Evolutionary conservation across 495 filamentous ascomycete genomes (phyloP).

Genomic region (Hypoxylon fuscum): DNA sequence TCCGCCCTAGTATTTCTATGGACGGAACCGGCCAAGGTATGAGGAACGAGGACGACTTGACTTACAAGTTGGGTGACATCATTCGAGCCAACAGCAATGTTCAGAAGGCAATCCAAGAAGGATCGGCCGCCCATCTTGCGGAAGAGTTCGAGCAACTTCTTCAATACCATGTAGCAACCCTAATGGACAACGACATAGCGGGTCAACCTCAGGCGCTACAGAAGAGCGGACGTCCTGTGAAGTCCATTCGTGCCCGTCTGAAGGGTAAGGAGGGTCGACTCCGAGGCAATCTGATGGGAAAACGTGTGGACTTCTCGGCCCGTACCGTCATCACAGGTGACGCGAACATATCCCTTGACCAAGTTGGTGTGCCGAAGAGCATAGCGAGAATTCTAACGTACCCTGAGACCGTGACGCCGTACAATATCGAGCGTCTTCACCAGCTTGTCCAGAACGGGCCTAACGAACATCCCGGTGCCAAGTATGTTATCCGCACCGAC

Average conservation of each 20-base stretch:
- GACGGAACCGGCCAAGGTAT: slow-evolving; percentile 86
- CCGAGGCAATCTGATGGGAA: slow-evolving; percentile 98
- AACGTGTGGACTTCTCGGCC: slow-evolving; percentile 98
- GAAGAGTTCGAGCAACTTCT: slow-evolving; percentile 89
- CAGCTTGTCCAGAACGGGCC: slow-evolving; percentile 90
- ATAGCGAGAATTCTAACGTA: slow-evolving; percentile 93
- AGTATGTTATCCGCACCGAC: slow-evolving; percentile 91
- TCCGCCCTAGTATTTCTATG: slow-evolving; percentile 93
- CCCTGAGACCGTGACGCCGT: slow-evolving; percentile 95
- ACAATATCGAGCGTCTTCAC: slow-evolving; percentile 94
- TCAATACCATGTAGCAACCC: slow-evolving; percentile 98
- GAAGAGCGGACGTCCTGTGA: slow-evolving; percentile 94
- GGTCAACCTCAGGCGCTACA: slow-evolving; percentile 95
- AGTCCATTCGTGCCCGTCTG: slow-evolving; percentile 92
- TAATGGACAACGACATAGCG: slow-evolving; percentile 99
- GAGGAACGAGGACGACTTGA: slow-evolving; percentile 97
- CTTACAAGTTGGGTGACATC: slow-evolving; percentile 97
- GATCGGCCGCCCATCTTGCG: slow-evolving; percentile 86
- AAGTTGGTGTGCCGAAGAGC: slow-evolving; percentile 92
- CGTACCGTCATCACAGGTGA: slow-evolving; percentile 99
- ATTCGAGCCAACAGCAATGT: slow-evolving; percentile 97
- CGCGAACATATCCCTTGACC: slow-evolving; percentile 92
- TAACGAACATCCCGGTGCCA: slow-evolving; percentile 91
- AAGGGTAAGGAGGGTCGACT: slow-evolving; percentile 99
- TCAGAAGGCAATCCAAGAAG: slow-evolving; percentile 83